Evolutionary conservation across 768 basidiomycete species (phyloP).

Genomic region (Rhodosporidiobolus odoratus): DNA sequence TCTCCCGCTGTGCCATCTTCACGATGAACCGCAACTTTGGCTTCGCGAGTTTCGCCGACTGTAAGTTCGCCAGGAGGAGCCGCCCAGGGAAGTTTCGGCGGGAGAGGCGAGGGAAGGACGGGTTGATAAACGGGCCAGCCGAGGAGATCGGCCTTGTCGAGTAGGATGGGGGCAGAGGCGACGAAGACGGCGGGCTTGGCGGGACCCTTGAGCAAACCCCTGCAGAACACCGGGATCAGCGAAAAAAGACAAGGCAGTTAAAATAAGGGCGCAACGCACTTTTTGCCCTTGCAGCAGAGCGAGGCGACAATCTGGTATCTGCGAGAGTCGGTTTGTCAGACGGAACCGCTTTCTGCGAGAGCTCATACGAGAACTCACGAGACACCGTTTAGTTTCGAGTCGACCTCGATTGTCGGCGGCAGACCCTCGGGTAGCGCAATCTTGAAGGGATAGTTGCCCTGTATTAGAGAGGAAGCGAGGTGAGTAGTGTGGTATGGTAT

Average conservation of each 20-base stretch:
- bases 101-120: conserved; percentile 14
- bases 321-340: not conserved
- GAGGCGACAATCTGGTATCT: conserved; percentile 75
- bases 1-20: conserved; percentile 2
- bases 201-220: conserved; percentile 12
- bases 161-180: conserved; percentile 19
- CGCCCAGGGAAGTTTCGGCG: conserved; percentile 22
- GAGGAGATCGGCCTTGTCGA: conserved; percentile 32
- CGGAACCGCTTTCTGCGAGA: not conserved
- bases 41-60: conserved; percentile 19
- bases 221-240: not conserved
- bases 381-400: conserved; percentile 68
- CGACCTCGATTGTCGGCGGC: conserved; percentile 75
- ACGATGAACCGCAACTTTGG: not conserved
- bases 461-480: not conserved
- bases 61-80: not conserved
- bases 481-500: not conserved
- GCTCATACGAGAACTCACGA: conserved; percentile 51
- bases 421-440: conserved; percentile 89
- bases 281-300: conserved; percentile 78
- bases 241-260: not conserved
- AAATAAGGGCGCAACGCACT: conserved; percentile 51
- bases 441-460: conserved; percentile 85
- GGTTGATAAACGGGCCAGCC: conserved; percentile 25
- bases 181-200: conserved; percentile 10